Evolutionary conservation across 1,284 basidiomycete genomes (phyloP).

Genomic region (Papiliotrema nemorosa): DNA sequence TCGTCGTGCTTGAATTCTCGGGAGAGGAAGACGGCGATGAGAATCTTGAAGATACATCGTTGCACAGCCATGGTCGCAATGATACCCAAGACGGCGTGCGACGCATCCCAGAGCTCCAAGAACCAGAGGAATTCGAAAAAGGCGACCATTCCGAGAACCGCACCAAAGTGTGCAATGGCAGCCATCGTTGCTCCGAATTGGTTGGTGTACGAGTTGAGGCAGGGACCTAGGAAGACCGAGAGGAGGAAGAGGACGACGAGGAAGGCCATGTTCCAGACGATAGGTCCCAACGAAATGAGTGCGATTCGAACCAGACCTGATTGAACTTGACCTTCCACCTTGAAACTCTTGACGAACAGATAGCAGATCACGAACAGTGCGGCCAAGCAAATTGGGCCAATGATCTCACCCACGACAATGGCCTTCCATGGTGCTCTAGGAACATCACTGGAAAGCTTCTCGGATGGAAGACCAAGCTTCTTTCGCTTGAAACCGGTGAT

Average conservation of each 20-base stretch:
- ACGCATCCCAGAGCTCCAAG: conserved; percentile 69
- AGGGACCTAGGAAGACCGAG: conserved; percentile 85
- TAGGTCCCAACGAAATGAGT: conserved; percentile 87
- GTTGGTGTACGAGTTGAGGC: conserved; percentile 72
- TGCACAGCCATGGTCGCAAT: conserved; percentile 84
- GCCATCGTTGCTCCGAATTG: conserved; percentile 88
- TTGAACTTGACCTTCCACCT: conserved; percentile 53
- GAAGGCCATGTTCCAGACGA: conserved; percentile 91
- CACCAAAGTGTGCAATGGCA: conserved; percentile 74
- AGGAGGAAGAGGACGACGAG: conserved; percentile 82
- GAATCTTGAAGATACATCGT: conserved; percentile 82
- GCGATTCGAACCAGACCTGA: conserved; percentile 87
- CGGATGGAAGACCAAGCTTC: conserved; percentile 86
- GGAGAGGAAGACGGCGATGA: conserved; percentile 86
- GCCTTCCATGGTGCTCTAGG: conserved; percentile 86
- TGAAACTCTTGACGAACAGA: conserved; percentile 67
- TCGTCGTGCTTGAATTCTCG: conserved; percentile 98
- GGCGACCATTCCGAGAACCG: conserved; percentile 75
- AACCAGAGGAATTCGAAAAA: conserved; percentile 80
- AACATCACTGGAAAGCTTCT: conserved; percentile 87
- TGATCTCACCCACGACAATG: conserved; percentile 79
- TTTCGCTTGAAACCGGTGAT: conserved; percentile 98
- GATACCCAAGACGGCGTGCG: conserved; percentile 84
- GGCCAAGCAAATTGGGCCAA: conserved; percentile 80
- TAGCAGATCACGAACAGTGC: conserved; percentile 81